Base-by-base conservation (phyloP, 345 rosid genomes). In the Orychophragmus violaceus region DNA sequence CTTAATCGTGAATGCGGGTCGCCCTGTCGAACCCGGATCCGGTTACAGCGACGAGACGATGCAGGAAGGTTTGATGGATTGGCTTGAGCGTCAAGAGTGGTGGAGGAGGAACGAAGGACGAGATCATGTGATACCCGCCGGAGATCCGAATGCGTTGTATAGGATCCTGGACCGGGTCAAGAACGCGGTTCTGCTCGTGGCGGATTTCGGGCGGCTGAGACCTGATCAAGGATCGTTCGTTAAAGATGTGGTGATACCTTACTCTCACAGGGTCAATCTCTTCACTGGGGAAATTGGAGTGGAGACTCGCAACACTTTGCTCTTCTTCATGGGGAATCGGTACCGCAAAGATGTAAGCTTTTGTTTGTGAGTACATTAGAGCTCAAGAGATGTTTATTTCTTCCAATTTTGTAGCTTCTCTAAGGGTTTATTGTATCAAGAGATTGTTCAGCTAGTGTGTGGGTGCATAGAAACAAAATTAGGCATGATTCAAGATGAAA, bases 241-340 rank as follows among this genome's bases (percentile, higher is more conserved):
- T 4, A 94, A 94, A 77, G 99, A 94, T 58, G 87, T 94, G 32
- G 86, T 91, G 0, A 79, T 94, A 22, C 99, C 97, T 11, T 94
- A 94, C 51, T 82, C 97, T 8, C 97, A 90, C 71, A 77, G 97
- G 64, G 88, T 94, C 52, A 87, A 82, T 64, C 56, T 80, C 36
- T 94, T 81, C 66, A 78, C 45, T 2, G 99, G 97, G 0, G 93
- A 84, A 18, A 53, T 83, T 4, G 88, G 93, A 9, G 83, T 87
- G 2, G 68, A 83, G 37, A 66, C 79, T 17, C 80, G 99, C 28
- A 77, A 77, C 29, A 94, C 87, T 0, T 82, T 94, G 64, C 79
- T 94, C 74, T 94, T 94, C 79, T 94, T 94, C 80, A 94, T 94
- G 99, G 99, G 99, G 3, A 94, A 94, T 74, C 89, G 97, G 3